A percentile compares a stretch with the other conserved stretches of the same genome.
Conservation (phyloP, 306 rosid genomes). For the Vicia faba region DNA sequence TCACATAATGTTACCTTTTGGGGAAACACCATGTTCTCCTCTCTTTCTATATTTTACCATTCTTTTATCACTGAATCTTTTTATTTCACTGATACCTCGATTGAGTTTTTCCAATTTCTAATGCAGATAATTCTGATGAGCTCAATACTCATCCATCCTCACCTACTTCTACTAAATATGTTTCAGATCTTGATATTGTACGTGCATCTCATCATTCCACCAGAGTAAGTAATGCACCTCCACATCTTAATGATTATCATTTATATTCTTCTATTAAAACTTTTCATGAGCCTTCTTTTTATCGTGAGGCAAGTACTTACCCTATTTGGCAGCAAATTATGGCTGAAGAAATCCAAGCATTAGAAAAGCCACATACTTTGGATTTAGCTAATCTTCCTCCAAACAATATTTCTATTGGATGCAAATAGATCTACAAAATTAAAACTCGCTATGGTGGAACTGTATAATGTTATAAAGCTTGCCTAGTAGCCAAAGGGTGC, state of each 20-base stretch:
- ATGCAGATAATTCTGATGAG: not conserved
- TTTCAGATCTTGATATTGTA: not conserved
- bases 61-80: not conserved
- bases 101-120: not conserved
- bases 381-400: too few relatives aligned
- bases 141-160: not conserved
- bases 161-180: not conserved
- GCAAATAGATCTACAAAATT: too few relatives aligned
- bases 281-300: not conserved
- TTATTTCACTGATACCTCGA: not conserved
- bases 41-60: not conserved
- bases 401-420: too few relatives aligned
- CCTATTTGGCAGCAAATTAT: too few relatives aligned
- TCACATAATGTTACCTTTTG: too few relatives aligned
- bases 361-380: too few relatives aligned
- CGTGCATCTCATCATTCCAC: not conserved
- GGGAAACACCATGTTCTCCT: not conserved
- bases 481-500: too few relatives aligned
- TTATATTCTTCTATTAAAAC: not conserved
- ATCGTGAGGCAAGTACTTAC: too few relatives aligned
- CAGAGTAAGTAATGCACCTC: not conserved
- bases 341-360: too few relatives aligned
- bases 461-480: too few relatives aligned
- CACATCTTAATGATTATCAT: not conserved
- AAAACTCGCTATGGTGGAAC: too few relatives aligned